A percentile compares a stretch with the other conserved stretches of the same genome.
These are phyloP conservation scores for Barbatosphaeria neglecta DNA, from an alignment of 495 filamentous ascomycete genomes.

Conservation along the genomic window DNA sequence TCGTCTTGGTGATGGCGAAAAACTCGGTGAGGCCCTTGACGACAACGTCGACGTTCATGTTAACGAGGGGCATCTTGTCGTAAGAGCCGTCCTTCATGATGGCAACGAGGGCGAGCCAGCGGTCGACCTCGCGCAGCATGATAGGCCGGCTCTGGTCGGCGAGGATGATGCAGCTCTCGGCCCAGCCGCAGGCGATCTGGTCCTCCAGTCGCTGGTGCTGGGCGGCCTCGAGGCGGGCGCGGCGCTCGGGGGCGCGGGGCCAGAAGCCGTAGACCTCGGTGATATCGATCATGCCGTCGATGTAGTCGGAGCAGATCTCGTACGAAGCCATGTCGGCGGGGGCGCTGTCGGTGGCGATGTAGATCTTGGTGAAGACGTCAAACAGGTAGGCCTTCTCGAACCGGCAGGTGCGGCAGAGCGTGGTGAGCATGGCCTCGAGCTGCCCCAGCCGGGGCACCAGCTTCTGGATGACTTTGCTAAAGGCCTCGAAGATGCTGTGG, in stretches of 20 bases:
- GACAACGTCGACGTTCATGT: conserved; percentile 44
- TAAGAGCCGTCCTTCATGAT: conserved; percentile 58
- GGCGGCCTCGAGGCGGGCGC: conserved; percentile 45
- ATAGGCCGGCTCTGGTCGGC: conserved; percentile 70
- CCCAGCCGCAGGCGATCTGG: conserved; percentile 50
- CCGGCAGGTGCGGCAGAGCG: conserved; percentile 72
- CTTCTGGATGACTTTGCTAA: conserved; percentile 95
- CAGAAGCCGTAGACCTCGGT: conserved; percentile 84
- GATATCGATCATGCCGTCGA: conserved; percentile 93
- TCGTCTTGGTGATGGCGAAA: conserved; percentile 44
- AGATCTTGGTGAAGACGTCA: conserved; percentile 93
- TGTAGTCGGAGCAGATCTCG: conserved; percentile 95
- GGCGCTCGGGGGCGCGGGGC: conserved; percentile 38
- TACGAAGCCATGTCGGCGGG: conserved; percentile 89
- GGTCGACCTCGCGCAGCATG: conserved; percentile 83
- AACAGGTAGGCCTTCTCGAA: conserved; percentile 98
- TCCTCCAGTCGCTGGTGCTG: conserved; percentile 53
- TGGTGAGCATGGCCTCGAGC: conserved; percentile 83
- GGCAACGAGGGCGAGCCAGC: conserved; percentile 67
- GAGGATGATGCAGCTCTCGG: conserved; percentile 67
- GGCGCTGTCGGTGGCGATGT: conserved; percentile 88
- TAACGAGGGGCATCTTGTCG: conserved; percentile 47
- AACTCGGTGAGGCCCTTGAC: conserved; percentile 43
- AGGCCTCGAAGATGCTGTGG: conserved; percentile 95
- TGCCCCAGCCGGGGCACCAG: conserved; percentile 86